Conservation (phyloP, 2,329 filamentous ascomycete genomes). For the Albophoma yamanashiensis region DNA sequence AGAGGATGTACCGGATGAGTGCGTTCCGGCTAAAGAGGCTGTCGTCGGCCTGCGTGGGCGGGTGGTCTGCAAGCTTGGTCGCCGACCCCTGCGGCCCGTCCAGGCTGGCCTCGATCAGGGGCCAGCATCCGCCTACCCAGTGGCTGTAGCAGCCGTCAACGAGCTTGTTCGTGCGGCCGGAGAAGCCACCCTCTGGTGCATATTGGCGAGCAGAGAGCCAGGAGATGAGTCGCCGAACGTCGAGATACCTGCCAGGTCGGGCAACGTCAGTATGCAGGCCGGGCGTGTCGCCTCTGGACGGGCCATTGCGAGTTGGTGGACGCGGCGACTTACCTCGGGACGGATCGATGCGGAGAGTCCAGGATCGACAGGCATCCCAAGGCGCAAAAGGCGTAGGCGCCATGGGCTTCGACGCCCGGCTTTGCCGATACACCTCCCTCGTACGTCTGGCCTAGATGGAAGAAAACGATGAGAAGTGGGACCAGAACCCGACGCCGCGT, state of each 20-base stretch:
- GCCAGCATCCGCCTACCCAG: conserved; percentile 95
- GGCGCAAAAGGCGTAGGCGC: conserved; percentile 92
- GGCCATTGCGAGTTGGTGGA: conserved; percentile 3
- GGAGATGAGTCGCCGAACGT: conserved; percentile 65
- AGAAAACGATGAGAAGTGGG: conserved; percentile 7
- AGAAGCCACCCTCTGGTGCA: conserved; percentile 83
- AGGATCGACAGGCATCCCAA: conserved; percentile 81
- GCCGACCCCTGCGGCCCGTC: conserved; percentile 33
- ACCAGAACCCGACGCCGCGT: conserved; percentile 5
- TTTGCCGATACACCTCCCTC: conserved; percentile 87
- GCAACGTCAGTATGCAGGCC: conserved; percentile 20
- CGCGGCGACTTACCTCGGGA: conserved; percentile 50
- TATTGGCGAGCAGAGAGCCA: conserved; percentile 90
- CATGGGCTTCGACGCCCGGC: conserved; percentile 85
- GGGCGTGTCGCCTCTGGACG: conserved; percentile 17
- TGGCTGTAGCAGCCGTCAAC: conserved; percentile 98
- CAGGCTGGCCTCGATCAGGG: conserved; percentile 72
- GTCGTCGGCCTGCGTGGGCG: conserved; percentile 19
- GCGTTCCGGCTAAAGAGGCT: conserved; percentile 73
- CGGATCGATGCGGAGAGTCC: conserved; percentile 63
- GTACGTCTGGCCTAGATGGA: conserved; percentile 65
- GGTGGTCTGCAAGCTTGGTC: conserved; percentile 16
- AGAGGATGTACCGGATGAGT: conserved; percentile 78
- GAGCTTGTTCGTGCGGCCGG: conserved; percentile 91
- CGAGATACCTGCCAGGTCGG: conserved; percentile 49